Percentiles rank a stretch among this genome's conserved stretches.
Evolutionary conservation across 2,329 filamentous ascomycete species (phyloP).

Genomic region (Trichoderma hamatum): DNA sequence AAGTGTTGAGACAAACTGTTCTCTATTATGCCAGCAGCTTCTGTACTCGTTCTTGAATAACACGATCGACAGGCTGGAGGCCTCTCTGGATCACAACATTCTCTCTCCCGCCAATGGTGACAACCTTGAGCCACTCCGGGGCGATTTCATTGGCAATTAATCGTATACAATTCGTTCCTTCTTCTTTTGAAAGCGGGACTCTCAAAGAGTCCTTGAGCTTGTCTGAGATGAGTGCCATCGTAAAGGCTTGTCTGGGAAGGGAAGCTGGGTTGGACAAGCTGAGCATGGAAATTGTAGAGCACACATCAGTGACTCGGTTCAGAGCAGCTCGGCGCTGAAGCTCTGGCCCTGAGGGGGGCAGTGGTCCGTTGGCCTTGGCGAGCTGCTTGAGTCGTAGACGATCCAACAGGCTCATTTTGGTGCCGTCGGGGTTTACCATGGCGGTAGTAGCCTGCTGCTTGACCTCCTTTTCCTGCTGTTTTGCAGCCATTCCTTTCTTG

Average conservation of each 20-base stretch:
- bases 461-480: constrained; percentile 51
- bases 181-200: constrained; percentile 56
- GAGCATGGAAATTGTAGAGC: constrained; percentile 68
- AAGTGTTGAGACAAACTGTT: background rate
- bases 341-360: constrained; percentile 60
- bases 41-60: constrained; percentile 44
- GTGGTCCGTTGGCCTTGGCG: constrained; percentile 57
- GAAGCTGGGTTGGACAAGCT: constrained; percentile 53
- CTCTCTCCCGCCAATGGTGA: constrained; percentile 56
- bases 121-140: constrained; percentile 58
- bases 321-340: constrained; percentile 66
- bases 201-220: constrained; percentile 70
- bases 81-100: constrained; percentile 59
- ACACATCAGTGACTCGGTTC: constrained; percentile 69
- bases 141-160: constrained; percentile 58
- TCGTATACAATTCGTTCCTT: constrained; percentile 53
- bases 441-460: constrained; percentile 41
- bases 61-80: constrained; percentile 44
- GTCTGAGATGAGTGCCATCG: constrained; percentile 63
- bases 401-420: constrained; percentile 71
- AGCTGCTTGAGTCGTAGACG: constrained; percentile 73
- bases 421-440: constrained; percentile 48
- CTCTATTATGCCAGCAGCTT: constrained; percentile 33
- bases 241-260: constrained; percentile 65
- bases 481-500: constrained; percentile 61